Evolutionary conservation across 2,329 filamentous ascomycete species (phyloP), one percentile per base, ranked within the genome.

Genomic region (Ophiostoma quercus): DNA sequence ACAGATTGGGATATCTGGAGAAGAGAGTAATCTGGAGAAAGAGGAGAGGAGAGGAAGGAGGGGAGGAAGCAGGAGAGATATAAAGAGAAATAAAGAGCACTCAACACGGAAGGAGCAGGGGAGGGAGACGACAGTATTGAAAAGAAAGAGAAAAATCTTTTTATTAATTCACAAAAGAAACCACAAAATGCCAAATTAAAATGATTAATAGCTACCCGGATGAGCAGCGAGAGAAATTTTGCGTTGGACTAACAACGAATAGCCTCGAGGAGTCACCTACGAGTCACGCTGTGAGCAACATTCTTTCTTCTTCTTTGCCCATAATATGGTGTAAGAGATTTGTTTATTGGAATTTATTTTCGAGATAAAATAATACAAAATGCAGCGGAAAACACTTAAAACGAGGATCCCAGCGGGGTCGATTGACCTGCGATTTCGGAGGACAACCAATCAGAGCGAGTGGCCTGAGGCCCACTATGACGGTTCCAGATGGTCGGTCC

Each of bases 71-170:
- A 22, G 11, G 51, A 25, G 51, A 29, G 25, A 25, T 25, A 25
- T 25, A 51, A 57, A 62, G 57, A 16, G 25, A 62, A 62, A 62
- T 62, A 62, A 62, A 62, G 43, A 47, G 43, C 19, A 47, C 7
- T 47, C 43, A 29, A 63, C 47, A 63, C 43, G 68, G 32, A 66
- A n/a, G 74, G 51, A 60, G 65, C 62, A 22, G 74, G 72, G 72
- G 63, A 75, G 71, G 73, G 74, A 76, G 72, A 74, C 74, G 70
- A 22, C 22, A 70, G 60, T 29, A 68, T 25, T 41, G 60, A 60
- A 60, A 68, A 47, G n/a, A 39, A 43, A 43, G 16, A 29, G 37
- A 25, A 25, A 62, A 22, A 2, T 19, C 4, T 47, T 29, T 32
- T 63, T 47, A 68, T 47, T 43, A 19, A 32, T 32, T 9, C 14